A percentile compares a stretch with the other conserved stretches of the same genome.
These are phyloP conservation scores for Lithohypha guttulata DNA, from an alignment of 2,329 filamentous ascomycete genomes.

Conservation along the genomic window DNA sequence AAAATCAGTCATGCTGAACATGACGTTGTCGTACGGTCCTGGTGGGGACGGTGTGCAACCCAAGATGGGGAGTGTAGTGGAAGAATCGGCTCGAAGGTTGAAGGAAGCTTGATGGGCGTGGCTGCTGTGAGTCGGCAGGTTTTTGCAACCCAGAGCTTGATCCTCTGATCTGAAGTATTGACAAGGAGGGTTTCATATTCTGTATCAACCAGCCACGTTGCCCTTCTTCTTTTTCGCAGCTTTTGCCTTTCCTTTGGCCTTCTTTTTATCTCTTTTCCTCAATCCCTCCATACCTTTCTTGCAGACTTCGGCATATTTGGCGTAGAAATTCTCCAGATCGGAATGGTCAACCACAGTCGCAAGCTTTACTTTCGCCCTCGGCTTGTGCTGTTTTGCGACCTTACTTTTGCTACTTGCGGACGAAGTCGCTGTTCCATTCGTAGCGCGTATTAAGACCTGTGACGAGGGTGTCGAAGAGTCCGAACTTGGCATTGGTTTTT, in stretches of 20 bases:
- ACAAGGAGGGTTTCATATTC: no score
- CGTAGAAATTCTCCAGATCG: conserved; percentile 70
- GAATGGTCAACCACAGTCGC: conserved; percentile 72
- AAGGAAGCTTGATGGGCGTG: no score
- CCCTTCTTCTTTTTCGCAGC: conserved; percentile 52
- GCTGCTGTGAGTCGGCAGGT: no score
- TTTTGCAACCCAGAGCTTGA: no score
- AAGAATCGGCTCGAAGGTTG: no score
- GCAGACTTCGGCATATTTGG: conserved; percentile 77
- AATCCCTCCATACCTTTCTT: conserved; percentile 78
- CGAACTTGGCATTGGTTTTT: conserved; percentile 34
- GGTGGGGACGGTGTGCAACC: no score
- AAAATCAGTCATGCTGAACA: no score
- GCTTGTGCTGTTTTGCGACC: conserved; percentile 34
- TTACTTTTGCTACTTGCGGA: conserved; percentile 34
- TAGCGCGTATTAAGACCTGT: conserved; percentile 68
- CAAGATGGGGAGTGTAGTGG: no score
- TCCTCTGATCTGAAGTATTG: no score
- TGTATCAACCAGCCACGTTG: not conserved
- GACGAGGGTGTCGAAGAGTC: conserved; percentile 45
- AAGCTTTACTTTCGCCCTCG: conserved; percentile 59
- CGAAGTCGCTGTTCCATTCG: conserved; percentile 58
- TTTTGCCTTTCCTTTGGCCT: conserved; percentile 67
- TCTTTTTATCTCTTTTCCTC: conserved; percentile 88
- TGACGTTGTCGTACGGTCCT: no score